Evolutionary conservation across 331 rosid species (phyloP).

Genomic region (Rhamnella rubrinervis): DNA sequence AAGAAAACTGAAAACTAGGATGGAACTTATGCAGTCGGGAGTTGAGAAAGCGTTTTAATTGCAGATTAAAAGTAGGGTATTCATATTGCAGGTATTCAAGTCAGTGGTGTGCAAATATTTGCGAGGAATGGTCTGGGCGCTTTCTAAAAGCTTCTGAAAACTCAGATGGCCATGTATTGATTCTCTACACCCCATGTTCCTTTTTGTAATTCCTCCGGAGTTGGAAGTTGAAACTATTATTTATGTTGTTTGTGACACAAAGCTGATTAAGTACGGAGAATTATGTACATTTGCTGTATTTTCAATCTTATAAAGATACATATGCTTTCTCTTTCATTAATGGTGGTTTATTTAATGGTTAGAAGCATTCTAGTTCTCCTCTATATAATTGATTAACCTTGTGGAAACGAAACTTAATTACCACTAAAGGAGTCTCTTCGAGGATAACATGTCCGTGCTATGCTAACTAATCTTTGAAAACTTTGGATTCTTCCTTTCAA

Average conservation of each 20-base stretch:
- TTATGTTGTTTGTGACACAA: background rate
- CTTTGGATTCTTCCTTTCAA: too few species aligned
- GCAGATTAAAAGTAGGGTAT: slow-evolving; percentile 4
- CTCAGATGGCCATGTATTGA: slow-evolving; percentile 32
- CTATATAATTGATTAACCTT: too few species aligned
- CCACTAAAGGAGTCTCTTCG: too few species aligned
- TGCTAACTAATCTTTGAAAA: too few species aligned
- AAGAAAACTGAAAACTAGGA: background rate
- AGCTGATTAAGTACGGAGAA: too few species aligned
- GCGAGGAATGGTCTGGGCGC: slow-evolving; percentile 24
- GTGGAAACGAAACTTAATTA: too few species aligned
- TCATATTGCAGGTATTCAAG: slow-evolving; percentile 43
- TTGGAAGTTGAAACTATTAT: background rate
- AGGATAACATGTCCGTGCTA: too few species aligned
- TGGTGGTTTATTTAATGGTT: too few species aligned
- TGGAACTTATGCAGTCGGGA: background rate
- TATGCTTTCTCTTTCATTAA: too few species aligned
- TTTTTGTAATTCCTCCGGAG: background rate
- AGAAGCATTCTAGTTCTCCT: too few species aligned
- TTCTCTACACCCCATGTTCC: slow-evolving; percentile 5
- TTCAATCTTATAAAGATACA: too few species aligned
- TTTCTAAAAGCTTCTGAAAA: slow-evolving; percentile 28
- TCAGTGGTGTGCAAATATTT: slow-evolving; percentile 23
- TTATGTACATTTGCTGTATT: background rate
- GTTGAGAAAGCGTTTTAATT: background rate